Base-by-base conservation (phyloP, 345 rosid species). In the Rubroshorea leprosula region DNA sequence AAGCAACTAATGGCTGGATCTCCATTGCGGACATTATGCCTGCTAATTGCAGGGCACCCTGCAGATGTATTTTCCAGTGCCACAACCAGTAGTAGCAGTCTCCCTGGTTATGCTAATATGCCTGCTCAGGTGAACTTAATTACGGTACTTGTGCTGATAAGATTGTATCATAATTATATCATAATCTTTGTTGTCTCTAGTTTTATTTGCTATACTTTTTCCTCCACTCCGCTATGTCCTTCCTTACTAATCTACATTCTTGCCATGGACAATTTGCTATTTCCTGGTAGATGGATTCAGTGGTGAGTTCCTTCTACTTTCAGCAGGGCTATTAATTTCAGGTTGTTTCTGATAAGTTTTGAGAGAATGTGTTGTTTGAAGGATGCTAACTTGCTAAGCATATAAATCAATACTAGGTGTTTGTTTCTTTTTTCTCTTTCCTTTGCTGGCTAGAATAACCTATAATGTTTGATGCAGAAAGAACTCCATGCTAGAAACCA, bases 1-100 rank as follows among this genome's bases (percentile, higher is more conserved):
- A 70, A 56, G 47, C 99, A 94, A 74, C 76, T 94, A 69, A 78
- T 80, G 55, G 83, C 90, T 5, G 99, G 99, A 63, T 90, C 99
- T 63, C 99, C 99, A 50, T 67, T 94, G 83, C 85, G 93, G 64
- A 90, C 99, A 66, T 76, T 94, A 63, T 94, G 92, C 74, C 65
- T 94, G 67, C 87, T 94, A 63, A 86, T 90, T 73, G 97, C 95
- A 29, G 99, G 97, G 57, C 89, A 81, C 74, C 96, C 96, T 21
- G 96, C 89, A 27, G 99, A 87, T 35, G 76, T 77, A 50, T 74
- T 80, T 67, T 65, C 95, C 54, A 24, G 72, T 25, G 82, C 72
- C 65, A 44, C 71, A 46, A 8, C 61, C 5, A 45, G 19, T 31
- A 44, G 20, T 35, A 44, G 57, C 48, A 56, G 62, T 55, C 22